Base-by-base conservation (phyloP, 805 yeast species). In the Saccharomyces cerevisiae region DNA sequence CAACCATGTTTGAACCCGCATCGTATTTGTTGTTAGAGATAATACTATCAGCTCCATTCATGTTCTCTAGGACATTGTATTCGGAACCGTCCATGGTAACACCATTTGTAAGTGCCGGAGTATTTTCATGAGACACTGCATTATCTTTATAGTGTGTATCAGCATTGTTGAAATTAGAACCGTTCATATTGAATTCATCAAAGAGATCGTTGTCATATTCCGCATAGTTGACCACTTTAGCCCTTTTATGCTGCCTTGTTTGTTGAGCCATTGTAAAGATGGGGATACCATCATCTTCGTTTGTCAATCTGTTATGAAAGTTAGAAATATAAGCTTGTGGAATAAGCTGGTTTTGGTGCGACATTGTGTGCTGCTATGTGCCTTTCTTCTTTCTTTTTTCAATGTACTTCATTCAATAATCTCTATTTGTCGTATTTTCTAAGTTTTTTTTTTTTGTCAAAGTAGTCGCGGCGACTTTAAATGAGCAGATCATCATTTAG, bases 311-410 rank as follows among this genome's bases (percentile, higher is more conserved):
- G 52, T 87, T 80, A 43, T 82, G 77, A 59, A 88, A 80, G 30
- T 91, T 85, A 0, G 96, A 84, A 22, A 89, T 76, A 54, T 87
- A 75, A 0, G 92, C 96, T 73, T 90, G 97, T 1, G 96, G 92
- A 49, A 68, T 49, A 48, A 68, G 53, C 26, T 55, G 54, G 36
- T 59, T 59, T 46, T 63, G 65, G 36, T 60, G 65, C 17, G 59
- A 55, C 61, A 62, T 61, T 24, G 46, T 21, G 24, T 49, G 29
- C 46, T 50, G 53, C 14, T 47, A 8, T 36, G 43, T 1, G 22
- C 43, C 24, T 36, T 17, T 5, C 24, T 17, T 17, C 17, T 6
- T 14, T 32, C 14, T 3, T 17, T 36, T 17, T 36, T 31, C 17
- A 31, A 36, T 21, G 22, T 17, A n/a, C 24, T 17, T 8, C 17